phyloP scores from a whole-genome alignment of 768 basidiomycete genomes.

The Paxillus ammoniavirescens region DNA sequence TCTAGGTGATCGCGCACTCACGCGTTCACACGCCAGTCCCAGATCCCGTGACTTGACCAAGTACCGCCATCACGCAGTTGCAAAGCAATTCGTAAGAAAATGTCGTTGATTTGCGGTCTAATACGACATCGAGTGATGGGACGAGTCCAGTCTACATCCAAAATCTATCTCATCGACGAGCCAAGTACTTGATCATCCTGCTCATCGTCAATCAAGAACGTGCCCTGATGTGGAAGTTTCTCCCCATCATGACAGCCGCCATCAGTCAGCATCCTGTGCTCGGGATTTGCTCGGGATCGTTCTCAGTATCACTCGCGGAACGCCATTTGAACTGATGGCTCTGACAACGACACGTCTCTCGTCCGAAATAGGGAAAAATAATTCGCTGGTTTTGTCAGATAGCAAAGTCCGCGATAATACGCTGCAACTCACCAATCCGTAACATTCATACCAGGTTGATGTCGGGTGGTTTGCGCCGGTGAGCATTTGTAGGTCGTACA shows the following conservation, averaged over 20 bases:
- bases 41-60: background rate
- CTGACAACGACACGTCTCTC: background rate
- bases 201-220: background rate
- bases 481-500: slow-evolving; percentile 44
- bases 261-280: background rate
- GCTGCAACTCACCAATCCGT: background rate
- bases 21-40: slow-evolving; percentile 18
- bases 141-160: background rate
- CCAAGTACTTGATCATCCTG: background rate
- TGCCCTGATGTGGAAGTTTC: background rate
- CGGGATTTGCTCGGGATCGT: background rate
- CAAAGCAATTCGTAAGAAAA: background rate
- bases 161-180: background rate
- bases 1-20: slow-evolving; percentile 20
- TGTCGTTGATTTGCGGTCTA: background rate
- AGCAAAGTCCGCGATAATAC: background rate
- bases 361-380: background rate
- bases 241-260: background rate
- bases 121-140: too few species aligned
- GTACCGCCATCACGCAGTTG: background rate
- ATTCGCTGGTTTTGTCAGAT: background rate
- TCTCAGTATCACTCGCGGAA: background rate
- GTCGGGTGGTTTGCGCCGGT: slow-evolving; percentile 42
- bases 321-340: background rate
- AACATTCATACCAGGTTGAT: slow-evolving; percentile 33